phyloP scores from a whole-genome alignment of 768 basidiomycete genomes.

The Pulveroboletus sp. region DNA sequence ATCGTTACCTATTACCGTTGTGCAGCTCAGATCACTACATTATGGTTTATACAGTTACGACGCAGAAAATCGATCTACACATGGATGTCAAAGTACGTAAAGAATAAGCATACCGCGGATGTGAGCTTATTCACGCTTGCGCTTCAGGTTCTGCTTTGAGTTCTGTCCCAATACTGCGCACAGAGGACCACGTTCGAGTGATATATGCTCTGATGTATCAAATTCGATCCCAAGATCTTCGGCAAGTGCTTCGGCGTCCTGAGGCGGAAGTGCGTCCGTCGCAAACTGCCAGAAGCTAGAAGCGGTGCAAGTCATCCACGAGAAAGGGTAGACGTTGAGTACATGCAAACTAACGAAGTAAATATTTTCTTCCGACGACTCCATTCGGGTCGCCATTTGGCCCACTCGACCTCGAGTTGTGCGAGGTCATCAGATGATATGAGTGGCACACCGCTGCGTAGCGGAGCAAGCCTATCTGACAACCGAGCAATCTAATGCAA shows the following conservation, averaged over 20 bases:
- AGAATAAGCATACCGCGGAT: background rate
- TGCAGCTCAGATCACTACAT: background rate
- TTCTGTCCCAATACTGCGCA: constrained; percentile 35
- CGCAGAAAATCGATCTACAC: background rate
- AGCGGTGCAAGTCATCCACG: background rate
- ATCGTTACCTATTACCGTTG: background rate
- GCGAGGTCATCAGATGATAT: constrained; percentile 70
- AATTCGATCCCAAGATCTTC: constrained; percentile 81
- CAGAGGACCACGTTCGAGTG: constrained; percentile 60
- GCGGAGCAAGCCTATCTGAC: constrained; percentile 50
- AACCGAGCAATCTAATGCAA: constrained; percentile 45
- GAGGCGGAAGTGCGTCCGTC: constrained; percentile 62
- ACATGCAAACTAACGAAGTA: constrained; percentile 24
- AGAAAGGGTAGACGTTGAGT: background rate
- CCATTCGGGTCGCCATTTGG: constrained; percentile 81
- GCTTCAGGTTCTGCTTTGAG: constrained; percentile 40
- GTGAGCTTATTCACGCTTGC: constrained; percentile 39
- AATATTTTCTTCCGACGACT: constrained; percentile 69
- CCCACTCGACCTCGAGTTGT: constrained; percentile 69
- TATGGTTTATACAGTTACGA: background rate
- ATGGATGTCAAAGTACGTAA: background rate
- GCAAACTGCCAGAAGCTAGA: constrained; percentile 71
- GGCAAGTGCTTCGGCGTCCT: constrained; percentile 56
- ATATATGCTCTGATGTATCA: constrained; percentile 67
- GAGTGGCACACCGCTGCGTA: constrained; percentile 57